A percentile compares a stretch with the other conserved stretches of the same genome.
Conservation (phyloP, 2,329 filamentous ascomycete genomes). For the Nemania diffusa region DNA sequence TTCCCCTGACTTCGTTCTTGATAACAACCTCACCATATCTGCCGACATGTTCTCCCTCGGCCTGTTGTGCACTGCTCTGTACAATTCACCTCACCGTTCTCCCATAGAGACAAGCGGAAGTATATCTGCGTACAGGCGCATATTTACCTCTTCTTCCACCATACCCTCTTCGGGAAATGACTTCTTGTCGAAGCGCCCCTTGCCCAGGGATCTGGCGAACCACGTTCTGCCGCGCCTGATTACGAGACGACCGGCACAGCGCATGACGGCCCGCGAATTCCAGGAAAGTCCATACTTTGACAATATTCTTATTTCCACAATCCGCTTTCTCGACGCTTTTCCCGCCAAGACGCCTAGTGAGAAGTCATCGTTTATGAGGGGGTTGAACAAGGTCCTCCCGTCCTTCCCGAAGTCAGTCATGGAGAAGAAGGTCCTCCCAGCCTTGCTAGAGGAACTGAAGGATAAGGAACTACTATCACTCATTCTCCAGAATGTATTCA, state of each 20-base stretch:
- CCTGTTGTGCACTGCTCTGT: conserved; percentile 86
- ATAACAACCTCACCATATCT: conserved; percentile 83
- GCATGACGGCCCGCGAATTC: conserved; percentile 89
- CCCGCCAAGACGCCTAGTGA: conserved; percentile 92
- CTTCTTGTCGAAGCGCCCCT: conserved; percentile 80
- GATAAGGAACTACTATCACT: conserved; percentile 86
- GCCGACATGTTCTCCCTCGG: conserved; percentile 96
- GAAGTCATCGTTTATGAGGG: conserved; percentile 91
- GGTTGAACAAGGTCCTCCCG: conserved; percentile 84
- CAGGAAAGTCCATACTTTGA: conserved; percentile 97
- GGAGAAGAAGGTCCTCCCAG: conserved; percentile 92
- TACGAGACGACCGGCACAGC: conserved; percentile 85
- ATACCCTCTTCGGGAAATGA: conserved; percentile 84
- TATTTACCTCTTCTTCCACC: conserved; percentile 81
- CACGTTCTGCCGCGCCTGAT: conserved; percentile 87
- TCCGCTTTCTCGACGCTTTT: conserved; percentile 90
- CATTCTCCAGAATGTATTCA: conserved; percentile 92
- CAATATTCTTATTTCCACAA: conserved; percentile 94
- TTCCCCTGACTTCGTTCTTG: conserved; percentile 93
- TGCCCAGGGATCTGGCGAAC: conserved; percentile 81
- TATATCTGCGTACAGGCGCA: conserved; percentile 82
- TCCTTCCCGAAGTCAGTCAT: conserved; percentile 94
- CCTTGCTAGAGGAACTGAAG: conserved; percentile 91
- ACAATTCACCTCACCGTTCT: conserved; percentile 92
- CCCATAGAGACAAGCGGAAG: conserved; percentile 86